Percentiles rank a stretch among this genome's conserved stretches.
Conservation (phyloP, 441 rosid species). For the Euphorbia schlechtendalii region DNA sequence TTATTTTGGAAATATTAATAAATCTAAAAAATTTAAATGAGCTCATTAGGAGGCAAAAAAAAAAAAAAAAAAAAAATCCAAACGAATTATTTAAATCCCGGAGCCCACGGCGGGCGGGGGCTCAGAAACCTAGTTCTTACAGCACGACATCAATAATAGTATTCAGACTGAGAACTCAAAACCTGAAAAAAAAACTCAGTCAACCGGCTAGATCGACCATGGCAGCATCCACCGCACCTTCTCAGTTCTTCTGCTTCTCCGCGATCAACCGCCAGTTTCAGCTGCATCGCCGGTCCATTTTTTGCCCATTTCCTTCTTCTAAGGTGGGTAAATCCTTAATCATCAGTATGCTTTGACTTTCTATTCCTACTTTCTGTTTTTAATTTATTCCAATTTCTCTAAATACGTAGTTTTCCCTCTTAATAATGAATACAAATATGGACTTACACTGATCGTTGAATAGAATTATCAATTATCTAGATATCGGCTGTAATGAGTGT, state of each 20-base stretch:
- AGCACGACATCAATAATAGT: too few species aligned
- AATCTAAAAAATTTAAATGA: too few species aligned
- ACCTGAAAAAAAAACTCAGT: too few species aligned
- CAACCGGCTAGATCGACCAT: neutral
- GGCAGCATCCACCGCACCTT: conserved; percentile 30
- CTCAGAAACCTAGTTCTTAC: too few species aligned
- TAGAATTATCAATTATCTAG: conserved; percentile 24
- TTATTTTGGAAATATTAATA: too few species aligned
- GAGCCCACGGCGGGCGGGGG: too few species aligned
- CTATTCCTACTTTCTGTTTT: neutral
- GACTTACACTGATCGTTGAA: neutral
- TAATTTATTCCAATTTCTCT: neutral
- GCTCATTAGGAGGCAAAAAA: too few species aligned
- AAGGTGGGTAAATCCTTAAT: conserved; percentile 33
- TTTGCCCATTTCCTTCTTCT: conserved; percentile 11
- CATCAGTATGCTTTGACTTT: too few species aligned
- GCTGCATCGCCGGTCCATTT: conserved; percentile 32
- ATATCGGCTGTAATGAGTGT: conserved; percentile 42
- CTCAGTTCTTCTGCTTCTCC: conserved; percentile 56
- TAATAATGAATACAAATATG: neutral
- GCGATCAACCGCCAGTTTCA: conserved; percentile 41
- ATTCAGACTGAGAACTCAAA: too few species aligned
- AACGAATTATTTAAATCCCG: too few species aligned
- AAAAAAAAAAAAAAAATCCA: too few species aligned
- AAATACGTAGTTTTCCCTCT: neutral